phyloP scores from a whole-genome alignment of 139 green algal species.

The Chlorella sorokiniana region DNA sequence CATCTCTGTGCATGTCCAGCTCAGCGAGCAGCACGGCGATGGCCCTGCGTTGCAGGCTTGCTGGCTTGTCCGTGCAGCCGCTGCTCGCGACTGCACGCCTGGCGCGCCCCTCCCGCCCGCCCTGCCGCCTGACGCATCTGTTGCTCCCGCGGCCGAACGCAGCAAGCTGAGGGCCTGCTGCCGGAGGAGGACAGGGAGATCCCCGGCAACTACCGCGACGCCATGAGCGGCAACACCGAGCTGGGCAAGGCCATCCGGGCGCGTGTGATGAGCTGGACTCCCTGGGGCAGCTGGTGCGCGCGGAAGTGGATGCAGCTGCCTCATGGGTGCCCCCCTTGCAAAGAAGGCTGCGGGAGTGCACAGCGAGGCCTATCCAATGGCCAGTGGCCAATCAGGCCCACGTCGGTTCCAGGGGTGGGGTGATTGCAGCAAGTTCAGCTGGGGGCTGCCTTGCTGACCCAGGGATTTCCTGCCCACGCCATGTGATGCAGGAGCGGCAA shows the following conservation, averaged over 20 bases:
- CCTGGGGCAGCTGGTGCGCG: constrained; percentile 34
- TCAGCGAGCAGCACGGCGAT: neutral
- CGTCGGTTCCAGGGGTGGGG: too few relatives aligned
- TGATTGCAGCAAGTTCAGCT: neutral
- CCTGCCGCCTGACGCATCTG: too few relatives aligned
- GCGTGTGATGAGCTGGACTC: constrained; percentile 48
- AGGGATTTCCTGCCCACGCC: neutral
- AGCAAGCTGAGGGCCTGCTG: constrained; percentile 23
- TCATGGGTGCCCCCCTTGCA: too few relatives aligned
- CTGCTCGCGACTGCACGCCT: neutral
- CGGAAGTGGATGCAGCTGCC: neutral
- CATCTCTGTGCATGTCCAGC: neutral
- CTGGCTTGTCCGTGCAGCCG: neutral
- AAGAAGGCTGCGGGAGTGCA: too few relatives aligned
- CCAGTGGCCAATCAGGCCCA: too few relatives aligned
- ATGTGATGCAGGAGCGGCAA: constrained; percentile 40
- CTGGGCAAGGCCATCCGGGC: constrained; percentile 42
- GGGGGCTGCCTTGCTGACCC: neutral
- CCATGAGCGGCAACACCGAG: constrained; percentile 44
- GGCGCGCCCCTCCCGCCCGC: neutral
- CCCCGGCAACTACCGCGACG: constrained; percentile 41
- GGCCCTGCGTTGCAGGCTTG: neutral
- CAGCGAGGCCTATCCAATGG: too few relatives aligned
- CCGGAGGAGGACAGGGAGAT: constrained; percentile 38
- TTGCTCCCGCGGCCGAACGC: too few relatives aligned